Evolutionary conservation across 768 basidiomycete genomes (phyloP).

Genomic region (Panellus pusillus): DNA sequence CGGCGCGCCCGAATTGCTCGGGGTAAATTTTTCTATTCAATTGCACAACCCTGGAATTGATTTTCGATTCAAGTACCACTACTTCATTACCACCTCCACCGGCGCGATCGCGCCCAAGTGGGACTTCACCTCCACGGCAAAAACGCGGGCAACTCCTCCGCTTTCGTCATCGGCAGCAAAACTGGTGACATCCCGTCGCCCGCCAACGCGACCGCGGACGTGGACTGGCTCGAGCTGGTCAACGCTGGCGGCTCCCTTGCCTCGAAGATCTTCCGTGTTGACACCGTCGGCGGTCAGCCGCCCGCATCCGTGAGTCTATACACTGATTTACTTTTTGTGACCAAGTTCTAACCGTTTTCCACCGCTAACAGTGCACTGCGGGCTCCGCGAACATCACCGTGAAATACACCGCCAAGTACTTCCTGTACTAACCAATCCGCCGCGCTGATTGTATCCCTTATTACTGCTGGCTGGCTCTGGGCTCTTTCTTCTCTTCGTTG

Average conservation of each 20-base stretch:
- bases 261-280: conserved; percentile 36
- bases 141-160: conserved; percentile 12
- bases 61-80: conserved; percentile 31
- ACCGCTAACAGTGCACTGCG: conserved; percentile 8
- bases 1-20: conserved; percentile 9
- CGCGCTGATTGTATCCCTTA: background rate
- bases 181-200: conserved; percentile 29
- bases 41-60: no score
- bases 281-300: conserved; percentile 30
- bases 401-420: conserved; percentile 6
- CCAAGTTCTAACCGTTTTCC: no score
- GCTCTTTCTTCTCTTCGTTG: no score
- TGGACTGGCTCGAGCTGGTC: conserved; percentile 43
- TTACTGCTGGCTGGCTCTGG: conserved; percentile 20
- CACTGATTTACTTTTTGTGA: no score
- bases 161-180: conserved; percentile 24
- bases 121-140: conserved; percentile 38
- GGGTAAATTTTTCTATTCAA: background rate
- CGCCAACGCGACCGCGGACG: conserved; percentile 16
- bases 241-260: conserved; percentile 37
- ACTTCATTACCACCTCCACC: conserved; percentile 39
- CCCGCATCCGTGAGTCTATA: conserved; percentile 30
- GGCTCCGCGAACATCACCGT: conserved; percentile 18
- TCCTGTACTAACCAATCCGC: no score
- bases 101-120: conserved; percentile 37